phyloP scores from a whole-genome alignment of 2,329 filamentous ascomycete genomes.

The Stylonectria norvegica region DNA sequence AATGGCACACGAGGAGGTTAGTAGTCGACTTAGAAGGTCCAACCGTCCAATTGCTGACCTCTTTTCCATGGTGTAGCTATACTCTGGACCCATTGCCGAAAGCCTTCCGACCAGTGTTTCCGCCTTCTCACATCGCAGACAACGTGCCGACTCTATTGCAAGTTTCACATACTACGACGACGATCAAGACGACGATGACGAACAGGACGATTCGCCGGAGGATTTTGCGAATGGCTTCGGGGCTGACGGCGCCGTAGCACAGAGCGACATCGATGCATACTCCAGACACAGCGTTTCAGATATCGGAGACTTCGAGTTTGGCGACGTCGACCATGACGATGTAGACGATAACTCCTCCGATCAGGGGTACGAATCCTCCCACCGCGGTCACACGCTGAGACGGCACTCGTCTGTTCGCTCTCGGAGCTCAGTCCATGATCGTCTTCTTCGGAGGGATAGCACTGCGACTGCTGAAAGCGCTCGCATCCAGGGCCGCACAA shows the following conservation, averaged over 20 bases:
- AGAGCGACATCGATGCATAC: slow-evolving; percentile 23
- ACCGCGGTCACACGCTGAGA: slow-evolving; percentile 49
- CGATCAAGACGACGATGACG: no score
- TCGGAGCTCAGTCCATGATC: slow-evolving; percentile 53
- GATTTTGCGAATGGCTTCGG: slow-evolving; percentile 33
- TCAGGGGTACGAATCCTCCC: slow-evolving; percentile 38
- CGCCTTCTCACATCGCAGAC: slow-evolving; percentile 82
- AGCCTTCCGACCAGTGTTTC: slow-evolving; percentile 92
- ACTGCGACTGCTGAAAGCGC: slow-evolving; percentile 64
- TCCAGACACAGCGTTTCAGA: slow-evolving; percentile 34
- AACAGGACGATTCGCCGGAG: slow-evolving; percentile 43
- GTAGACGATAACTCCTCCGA: slow-evolving; percentile 40
- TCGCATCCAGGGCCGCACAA: slow-evolving; percentile 61
- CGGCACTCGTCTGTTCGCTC: slow-evolving; percentile 62
- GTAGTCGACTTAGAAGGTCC: slow-evolving; percentile 3
- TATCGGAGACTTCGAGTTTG: slow-evolving; percentile 38
- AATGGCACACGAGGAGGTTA: slow-evolving; percentile 93
- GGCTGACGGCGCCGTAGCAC: slow-evolving; percentile 29
- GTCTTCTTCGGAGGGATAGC: slow-evolving; percentile 71
- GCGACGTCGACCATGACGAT: slow-evolving; percentile 39
- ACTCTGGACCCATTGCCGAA: slow-evolving; percentile 89
- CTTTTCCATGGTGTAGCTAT: slow-evolving; percentile 52
- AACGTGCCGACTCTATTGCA: slow-evolving; percentile 75
- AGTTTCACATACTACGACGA: slow-evolving; percentile 90
- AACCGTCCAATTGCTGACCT: slow-evolving; percentile 13